These are phyloP conservation scores for Teunomyces pallodes DNA, from an alignment of 805 yeast genomes.

Conservation along the genomic window DNA sequence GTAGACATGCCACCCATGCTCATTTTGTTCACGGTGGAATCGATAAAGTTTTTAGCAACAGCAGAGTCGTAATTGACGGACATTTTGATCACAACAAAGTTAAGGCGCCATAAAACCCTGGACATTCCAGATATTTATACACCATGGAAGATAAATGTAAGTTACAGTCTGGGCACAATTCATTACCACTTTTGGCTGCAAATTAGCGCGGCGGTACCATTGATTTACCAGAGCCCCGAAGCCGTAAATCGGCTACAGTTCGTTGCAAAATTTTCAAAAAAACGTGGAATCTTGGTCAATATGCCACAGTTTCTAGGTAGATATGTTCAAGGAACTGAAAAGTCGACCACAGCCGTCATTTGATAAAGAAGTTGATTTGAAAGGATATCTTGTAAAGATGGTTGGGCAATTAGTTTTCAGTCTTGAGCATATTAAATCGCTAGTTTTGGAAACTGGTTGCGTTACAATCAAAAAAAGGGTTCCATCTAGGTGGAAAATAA, in stretches of 20 bases:
- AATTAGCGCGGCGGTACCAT: background rate
- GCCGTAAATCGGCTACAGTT: no score
- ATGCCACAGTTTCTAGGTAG: no score
- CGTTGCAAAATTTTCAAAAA: no score
- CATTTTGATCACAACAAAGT: background rate
- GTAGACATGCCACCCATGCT: conserved; percentile 6
- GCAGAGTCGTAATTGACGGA: background rate
- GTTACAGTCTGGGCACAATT: background rate
- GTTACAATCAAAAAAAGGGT: background rate
- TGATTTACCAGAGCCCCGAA: no score
- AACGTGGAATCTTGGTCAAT: no score
- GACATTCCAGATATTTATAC: background rate
- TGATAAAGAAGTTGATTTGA: no score
- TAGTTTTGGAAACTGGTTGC: background rate
- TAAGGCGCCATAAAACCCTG: no score
- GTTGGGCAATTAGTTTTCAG: background rate
- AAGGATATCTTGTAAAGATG: background rate
- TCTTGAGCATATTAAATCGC: background rate
- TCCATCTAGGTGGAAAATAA: background rate
- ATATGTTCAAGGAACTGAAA: no score
- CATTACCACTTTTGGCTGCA: background rate
- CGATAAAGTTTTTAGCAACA: background rate
- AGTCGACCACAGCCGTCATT: no score
- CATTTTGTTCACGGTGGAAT: conserved; percentile 2
- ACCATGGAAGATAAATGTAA: background rate